These are phyloP conservation scores for Bonia amplexicaulis DNA, from an alignment of 176 grass and related monocot species.

Conservation along the genomic window DNA sequence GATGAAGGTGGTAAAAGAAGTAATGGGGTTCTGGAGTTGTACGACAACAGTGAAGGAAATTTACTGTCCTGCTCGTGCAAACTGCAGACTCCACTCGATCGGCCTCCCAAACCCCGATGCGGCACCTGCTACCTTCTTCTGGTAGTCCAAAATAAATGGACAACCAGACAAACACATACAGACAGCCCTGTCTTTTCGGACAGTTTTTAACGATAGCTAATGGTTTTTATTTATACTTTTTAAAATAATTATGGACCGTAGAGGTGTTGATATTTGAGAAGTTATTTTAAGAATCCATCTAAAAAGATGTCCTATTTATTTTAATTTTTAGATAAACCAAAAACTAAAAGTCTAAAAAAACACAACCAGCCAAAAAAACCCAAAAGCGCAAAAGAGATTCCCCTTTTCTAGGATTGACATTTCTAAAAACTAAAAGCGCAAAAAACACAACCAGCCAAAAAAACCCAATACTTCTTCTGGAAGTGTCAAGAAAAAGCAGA, in stretches of 20 bases:
- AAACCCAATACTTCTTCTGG: no score
- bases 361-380: accelerated
- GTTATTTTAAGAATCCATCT: accelerated
- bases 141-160: conserved; percentile 47
- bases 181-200: no score
- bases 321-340: no score
- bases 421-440: no score
- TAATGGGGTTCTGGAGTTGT: conserved; percentile 4
- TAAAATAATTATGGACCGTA: accelerated
- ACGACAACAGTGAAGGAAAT: neutral
- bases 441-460: no score
- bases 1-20: conserved; percentile 1
- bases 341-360: no score
- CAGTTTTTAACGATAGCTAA: no score
- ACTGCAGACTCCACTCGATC: conserved; percentile 30
- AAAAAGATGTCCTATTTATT: no score
- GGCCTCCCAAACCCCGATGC: conserved; percentile 26
- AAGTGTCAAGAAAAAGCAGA: no score
- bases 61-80: conserved; percentile 32
- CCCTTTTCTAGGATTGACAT: no score
- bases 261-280: accelerated
- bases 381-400: no score
- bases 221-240: no score
- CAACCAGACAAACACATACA: conserved; percentile 24
- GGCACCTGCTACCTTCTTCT: conserved; percentile 35